These are phyloP conservation scores for Zoysia japonica DNA, from an alignment of 176 grass and related monocot species.

Conservation along the genomic window DNA sequence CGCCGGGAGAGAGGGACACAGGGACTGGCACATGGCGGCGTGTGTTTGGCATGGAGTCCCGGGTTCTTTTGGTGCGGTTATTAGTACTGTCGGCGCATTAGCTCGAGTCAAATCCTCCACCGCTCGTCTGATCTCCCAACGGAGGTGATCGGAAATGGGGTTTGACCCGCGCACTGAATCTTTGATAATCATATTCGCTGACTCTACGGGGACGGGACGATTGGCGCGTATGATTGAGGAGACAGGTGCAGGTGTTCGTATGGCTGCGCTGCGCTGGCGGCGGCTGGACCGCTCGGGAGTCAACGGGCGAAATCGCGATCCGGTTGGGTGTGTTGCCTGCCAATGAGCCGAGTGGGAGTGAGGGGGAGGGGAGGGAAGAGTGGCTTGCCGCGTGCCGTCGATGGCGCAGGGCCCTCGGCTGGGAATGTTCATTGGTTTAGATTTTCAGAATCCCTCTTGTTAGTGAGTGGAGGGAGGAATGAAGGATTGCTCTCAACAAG, in stretches of 20 bases:
- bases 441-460: too few species aligned
- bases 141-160: not conserved
- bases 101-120: not conserved
- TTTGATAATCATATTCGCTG: slow-evolving; percentile 25
- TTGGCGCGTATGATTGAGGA: slow-evolving; percentile 27
- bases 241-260: slow-evolving; percentile 23
- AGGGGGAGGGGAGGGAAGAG: not conserved
- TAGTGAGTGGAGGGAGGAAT: too few species aligned
- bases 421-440: not conserved
- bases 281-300: not conserved
- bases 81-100: slow-evolving; percentile 31
- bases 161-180: slow-evolving; percentile 40
- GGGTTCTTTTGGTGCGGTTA: not conserved
- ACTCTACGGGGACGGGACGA: not conserved
- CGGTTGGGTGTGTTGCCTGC: not conserved
- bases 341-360: not conserved
- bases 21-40: not conserved
- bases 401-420: not conserved
- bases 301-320: slow-evolving; percentile 6
- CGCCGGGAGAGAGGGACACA: not conserved
- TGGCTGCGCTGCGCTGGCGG: not conserved
- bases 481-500: too few species aligned
- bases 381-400: not conserved
- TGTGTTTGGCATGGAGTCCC: not conserved
- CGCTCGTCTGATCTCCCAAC: not conserved